Conservation (phyloP, 108 stramenopile species). For the Stephanodiscus triporus region DNA sequence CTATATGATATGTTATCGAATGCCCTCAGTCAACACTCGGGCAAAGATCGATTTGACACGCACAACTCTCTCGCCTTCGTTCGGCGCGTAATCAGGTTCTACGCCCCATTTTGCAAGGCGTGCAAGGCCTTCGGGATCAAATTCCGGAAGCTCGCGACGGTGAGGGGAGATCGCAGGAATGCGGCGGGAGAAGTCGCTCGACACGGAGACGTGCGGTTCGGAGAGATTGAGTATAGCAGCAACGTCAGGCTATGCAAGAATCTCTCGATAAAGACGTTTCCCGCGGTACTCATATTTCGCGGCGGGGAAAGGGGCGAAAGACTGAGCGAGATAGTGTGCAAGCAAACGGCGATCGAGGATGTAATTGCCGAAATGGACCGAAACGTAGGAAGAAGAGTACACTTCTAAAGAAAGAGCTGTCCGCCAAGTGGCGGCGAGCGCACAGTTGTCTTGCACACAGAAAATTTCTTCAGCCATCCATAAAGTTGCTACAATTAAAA, state of each 20-base stretch:
- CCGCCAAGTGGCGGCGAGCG: no score
- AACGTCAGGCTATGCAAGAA: conserved; percentile 56
- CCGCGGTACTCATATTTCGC: conserved; percentile 57
- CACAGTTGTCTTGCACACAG: no score
- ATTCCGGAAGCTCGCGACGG: conserved; percentile 38
- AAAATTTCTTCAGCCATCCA: no score
- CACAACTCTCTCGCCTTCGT: background rate
- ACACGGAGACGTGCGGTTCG: conserved; percentile 59
- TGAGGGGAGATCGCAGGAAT: conserved; percentile 41
- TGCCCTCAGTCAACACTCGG: no score
- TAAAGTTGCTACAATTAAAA: no score
- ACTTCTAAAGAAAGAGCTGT: no score
- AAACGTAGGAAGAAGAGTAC: no score
- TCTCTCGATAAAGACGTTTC: conserved; percentile 61
- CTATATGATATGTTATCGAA: background rate
- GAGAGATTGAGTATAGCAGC: conserved; percentile 65
- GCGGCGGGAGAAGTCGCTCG: conserved; percentile 32
- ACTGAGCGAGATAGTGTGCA: conserved; percentile 39
- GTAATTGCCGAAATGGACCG: conserved; percentile 29
- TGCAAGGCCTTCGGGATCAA: conserved; percentile 47
- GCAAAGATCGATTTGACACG: background rate
- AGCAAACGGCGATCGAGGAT: conserved; percentile 37
- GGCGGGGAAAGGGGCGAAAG: conserved; percentile 16
- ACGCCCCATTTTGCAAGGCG: conserved; percentile 48
- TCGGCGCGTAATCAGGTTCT: conserved; percentile 6